phyloP scores from a whole-genome alignment of 2,329 filamentous ascomycete species.

The Nemania serpens region DNA sequence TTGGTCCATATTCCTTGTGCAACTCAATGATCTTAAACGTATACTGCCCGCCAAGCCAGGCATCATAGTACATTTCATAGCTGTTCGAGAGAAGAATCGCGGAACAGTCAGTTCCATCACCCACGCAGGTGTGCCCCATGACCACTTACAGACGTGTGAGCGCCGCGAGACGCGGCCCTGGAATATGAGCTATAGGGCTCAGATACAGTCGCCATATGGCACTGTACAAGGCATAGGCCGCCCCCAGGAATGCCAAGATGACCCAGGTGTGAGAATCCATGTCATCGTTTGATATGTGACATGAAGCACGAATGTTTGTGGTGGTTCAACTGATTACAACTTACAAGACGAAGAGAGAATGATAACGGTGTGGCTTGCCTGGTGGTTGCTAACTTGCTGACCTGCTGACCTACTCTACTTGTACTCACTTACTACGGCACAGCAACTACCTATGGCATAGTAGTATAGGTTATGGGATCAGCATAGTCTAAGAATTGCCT shows the following conservation, averaged over 20 bases:
- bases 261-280: slow-evolving; percentile 1
- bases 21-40: slow-evolving; percentile 19
- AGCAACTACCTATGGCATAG: no score
- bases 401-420: no score
- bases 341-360: background rate
- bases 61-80: slow-evolving; percentile 23
- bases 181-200: slow-evolving; percentile 20
- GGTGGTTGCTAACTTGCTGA: background rate
- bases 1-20: slow-evolving; percentile 17
- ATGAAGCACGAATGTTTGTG: background rate
- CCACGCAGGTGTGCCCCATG: background rate
- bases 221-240: slow-evolving; percentile 6
- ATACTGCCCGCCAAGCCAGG: slow-evolving; percentile 17
- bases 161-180: slow-evolving; percentile 20
- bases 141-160: slow-evolving; percentile 14
- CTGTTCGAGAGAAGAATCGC: background rate
- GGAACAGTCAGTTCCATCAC: no score
- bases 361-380: background rate
- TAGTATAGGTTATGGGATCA: no score
- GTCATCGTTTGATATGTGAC: background rate
- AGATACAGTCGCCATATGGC: slow-evolving; percentile 18
- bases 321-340: no score
- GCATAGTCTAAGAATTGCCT: no score
- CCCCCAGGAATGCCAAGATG: background rate
- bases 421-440: no score